A percentile compares a stretch with the other conserved stretches of the same genome.
Conservation (phyloP, 495 filamentous ascomycete genomes). For the Trichodelitschia bisporula region DNA sequence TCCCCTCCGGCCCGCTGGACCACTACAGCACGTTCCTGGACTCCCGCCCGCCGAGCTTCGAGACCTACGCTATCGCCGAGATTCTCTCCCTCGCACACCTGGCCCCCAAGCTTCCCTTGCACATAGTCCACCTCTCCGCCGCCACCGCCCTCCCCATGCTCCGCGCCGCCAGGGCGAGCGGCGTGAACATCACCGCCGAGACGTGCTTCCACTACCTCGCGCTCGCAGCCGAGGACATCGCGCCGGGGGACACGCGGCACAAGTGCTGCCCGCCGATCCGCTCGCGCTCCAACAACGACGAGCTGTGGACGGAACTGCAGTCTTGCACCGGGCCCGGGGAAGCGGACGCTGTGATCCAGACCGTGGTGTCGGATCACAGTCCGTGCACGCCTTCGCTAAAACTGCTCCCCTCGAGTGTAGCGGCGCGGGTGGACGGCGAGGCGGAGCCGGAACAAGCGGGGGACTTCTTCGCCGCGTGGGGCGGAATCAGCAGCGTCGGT, state of each 20-base stretch:
- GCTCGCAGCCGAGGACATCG: conserved; percentile 67
- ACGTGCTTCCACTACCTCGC: conserved; percentile 96
- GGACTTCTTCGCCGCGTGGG: conserved; percentile 92
- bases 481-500: conserved; percentile 83
- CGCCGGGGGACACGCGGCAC: conserved; percentile 77
- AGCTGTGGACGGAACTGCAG: conserved; percentile 60
- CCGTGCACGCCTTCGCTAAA: conserved; percentile 92
- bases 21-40: conserved; percentile 79
- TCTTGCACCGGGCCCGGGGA: conserved; percentile 15
- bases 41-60: conserved; percentile 71
- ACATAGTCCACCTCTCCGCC: conserved; percentile 89
- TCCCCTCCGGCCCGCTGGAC: conserved; percentile 49
- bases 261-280: conserved; percentile 98
- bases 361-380: conserved; percentile 89
- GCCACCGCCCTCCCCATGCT: conserved; percentile 83
- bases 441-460: conserved; percentile 23
- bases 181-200: conserved; percentile 82
- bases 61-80: conserved; percentile 73
- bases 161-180: conserved; percentile 46
- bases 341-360: conserved; percentile 60
- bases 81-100: conserved; percentile 59
- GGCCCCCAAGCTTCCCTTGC: conserved; percentile 63
- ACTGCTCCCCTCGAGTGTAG: conserved; percentile 45
- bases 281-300: conserved; percentile 57
- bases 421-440: conserved; percentile 11